Evolutionary conservation across 148 eudicot genomes (phyloP), one percentile per base, ranked within the genome.

Genomic region (Diospyros kaki): DNA sequence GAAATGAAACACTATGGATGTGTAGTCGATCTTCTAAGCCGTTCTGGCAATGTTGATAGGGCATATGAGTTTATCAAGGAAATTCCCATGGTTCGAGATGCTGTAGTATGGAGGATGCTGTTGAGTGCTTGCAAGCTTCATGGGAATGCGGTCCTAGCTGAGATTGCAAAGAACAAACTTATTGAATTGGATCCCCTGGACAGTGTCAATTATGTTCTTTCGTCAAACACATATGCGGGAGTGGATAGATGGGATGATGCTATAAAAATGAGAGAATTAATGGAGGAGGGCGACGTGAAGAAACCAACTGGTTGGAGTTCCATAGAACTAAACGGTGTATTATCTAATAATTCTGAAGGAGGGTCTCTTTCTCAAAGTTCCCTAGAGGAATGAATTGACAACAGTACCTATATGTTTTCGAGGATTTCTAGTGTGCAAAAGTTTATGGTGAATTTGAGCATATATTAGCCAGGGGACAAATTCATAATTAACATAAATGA

Each of bases 1-100:
- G 84, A 90, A 81, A 86, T 87, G 86, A 92, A 89, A 76, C 94
- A 90, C 71, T 90, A 90, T 71, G 97, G 97, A 13, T 90, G 94
- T 64, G 77, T 92, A 11, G 93, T 92, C 64, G 97, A 92, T 87
- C 89, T 92, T 12, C 84, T 92, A 73, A 80, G 90, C 79, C 91
- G 94, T 28, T 78, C 90, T 56, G 94, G 94, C 7, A 72, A 83
- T 62, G 60, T 92, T 46, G 79, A 81, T 62, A 82, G 80, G 80
- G 97, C 97, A 11, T 84, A 85, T 79, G 86, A 87, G 53, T 86
- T 92, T 68, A 86, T 92, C 69, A 80, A 70, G 64, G 39, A 76
- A 58, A 87, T 92, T 94, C 92, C 91, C 56, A 54, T 83, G 12
- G 68, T 61, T 38, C 83, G 90, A 5, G 89, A 84, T 79, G 85